A percentile compares a stretch with the other conserved stretches of the same genome.
These are phyloP conservation scores for Hyphopichia khmerensis DNA, from an alignment of 1,139 yeast genomes.

Conservation along the genomic window DNA sequence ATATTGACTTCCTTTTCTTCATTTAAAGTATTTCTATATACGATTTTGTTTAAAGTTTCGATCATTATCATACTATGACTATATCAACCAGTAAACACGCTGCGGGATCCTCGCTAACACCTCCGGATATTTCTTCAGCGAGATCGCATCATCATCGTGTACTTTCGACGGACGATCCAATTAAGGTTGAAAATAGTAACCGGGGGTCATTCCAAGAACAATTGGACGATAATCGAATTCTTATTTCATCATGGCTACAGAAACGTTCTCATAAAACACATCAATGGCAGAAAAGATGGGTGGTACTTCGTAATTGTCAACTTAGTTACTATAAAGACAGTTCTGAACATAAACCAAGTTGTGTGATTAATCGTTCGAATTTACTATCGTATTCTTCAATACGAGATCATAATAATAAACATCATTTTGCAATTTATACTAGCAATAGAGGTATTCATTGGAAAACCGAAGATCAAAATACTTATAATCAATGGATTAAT, in stretches of 20 bases:
- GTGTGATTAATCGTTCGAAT: conserved; percentile 32
- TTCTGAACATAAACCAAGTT: conserved; percentile 54
- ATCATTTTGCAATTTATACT: conserved; percentile 44
- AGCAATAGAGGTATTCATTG: conserved; percentile 42
- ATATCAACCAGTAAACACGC: too few relatives aligned
- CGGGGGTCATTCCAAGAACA: not conserved
- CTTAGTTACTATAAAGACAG: conserved; percentile 59
- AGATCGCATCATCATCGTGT: not conserved
- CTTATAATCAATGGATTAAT: conserved; percentile 42
- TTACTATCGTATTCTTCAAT: conserved; percentile 25
- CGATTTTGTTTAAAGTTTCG: too few relatives aligned
- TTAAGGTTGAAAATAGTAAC: not conserved
- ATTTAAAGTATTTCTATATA: too few relatives aligned
- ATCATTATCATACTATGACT: too few relatives aligned
- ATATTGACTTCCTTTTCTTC: too few relatives aligned
- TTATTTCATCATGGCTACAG: conserved; percentile 15
- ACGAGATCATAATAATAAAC: conserved; percentile 27
- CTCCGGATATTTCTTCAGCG: not conserved
- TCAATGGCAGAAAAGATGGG: conserved; percentile 56
- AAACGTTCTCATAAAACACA: conserved; percentile 24
- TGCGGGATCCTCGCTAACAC: too few relatives aligned
- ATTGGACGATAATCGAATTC: conserved; percentile 11
- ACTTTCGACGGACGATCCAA: not conserved
- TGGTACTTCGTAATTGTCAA: conserved; percentile 55
- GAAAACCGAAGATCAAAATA: conserved; percentile 31